Conservation (phyloP, 805 yeast genomes). For the Saccharomyces eubayanus region DNA sequence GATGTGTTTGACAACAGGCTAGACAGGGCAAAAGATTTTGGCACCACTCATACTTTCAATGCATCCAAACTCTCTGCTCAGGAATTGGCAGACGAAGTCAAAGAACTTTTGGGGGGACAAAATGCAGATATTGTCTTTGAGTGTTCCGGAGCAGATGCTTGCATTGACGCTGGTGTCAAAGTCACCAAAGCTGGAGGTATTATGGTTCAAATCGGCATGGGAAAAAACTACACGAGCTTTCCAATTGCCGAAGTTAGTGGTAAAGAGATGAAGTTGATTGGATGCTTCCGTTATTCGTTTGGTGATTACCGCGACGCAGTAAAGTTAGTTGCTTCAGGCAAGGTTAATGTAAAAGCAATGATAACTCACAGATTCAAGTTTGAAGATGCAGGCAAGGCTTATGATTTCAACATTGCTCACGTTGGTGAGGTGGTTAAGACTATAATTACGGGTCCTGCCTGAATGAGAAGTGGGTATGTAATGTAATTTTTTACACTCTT, state of each 20-base stretch:
- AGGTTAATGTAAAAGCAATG: constrained; percentile 54
- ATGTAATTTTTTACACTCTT: too few relatives aligned
- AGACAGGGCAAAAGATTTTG: constrained; percentile 53
- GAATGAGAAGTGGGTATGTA: not conserved
- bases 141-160: constrained; percentile 74
- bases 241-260: constrained; percentile 63
- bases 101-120: constrained; percentile 20
- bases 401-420: constrained; percentile 48
- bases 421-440: constrained; percentile 65
- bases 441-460: constrained; percentile 75
- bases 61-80: constrained; percentile 35
- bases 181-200: constrained; percentile 58
- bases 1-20: constrained; percentile 63
- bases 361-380: constrained; percentile 67
- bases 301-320: constrained; percentile 70
- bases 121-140: constrained; percentile 58
- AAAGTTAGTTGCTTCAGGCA: constrained; percentile 50
- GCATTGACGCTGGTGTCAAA: constrained; percentile 58
- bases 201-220: constrained; percentile 79
- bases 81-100: constrained; percentile 22
- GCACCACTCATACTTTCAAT: constrained; percentile 53
- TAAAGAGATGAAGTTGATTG: constrained; percentile 59
- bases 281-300: constrained; percentile 69
- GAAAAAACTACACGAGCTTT: constrained; percentile 55
- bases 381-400: constrained; percentile 64